These are phyloP conservation scores for Metschnikowia kunwiensis DNA, from an alignment of 805 yeast species.

Conservation along the genomic window DNA sequence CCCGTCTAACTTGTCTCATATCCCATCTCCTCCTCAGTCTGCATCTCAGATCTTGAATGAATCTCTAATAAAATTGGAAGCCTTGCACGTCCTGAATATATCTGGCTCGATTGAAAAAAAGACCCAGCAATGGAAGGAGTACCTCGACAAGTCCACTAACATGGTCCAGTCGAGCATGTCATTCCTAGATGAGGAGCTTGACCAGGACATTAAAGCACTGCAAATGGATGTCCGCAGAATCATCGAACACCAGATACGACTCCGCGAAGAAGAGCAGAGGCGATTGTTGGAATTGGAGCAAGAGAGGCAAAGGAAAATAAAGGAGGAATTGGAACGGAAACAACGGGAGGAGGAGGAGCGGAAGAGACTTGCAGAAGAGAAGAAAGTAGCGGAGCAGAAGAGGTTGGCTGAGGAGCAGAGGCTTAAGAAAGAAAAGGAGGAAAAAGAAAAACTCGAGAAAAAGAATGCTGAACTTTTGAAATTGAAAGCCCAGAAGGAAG, in stretches of 20 bases:
- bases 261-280: slow-evolving; percentile 14
- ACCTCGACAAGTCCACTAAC: not conserved
- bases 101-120: slow-evolving; percentile 1
- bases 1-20: too few relatives aligned
- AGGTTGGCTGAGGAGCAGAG: slow-evolving; percentile 10
- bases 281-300: slow-evolving; percentile 11
- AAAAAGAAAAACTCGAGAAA: slow-evolving; percentile 16
- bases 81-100: slow-evolving; percentile 4
- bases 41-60: slow-evolving; percentile 8
- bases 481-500: slow-evolving; percentile 16
- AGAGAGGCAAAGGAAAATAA: slow-evolving; percentile 3
- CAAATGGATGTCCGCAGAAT: slow-evolving; percentile 7
- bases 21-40: not conserved
- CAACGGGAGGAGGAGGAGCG: slow-evolving; percentile 12
- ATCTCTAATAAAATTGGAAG: slow-evolving; percentile 8
- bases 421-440: slow-evolving; percentile 19
- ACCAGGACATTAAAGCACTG: slow-evolving; percentile 3
- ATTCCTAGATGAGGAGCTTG: slow-evolving; percentile 2
- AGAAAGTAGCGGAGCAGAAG: slow-evolving; percentile 11
- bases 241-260: slow-evolving; percentile 7
- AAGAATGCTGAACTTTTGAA: slow-evolving; percentile 15
- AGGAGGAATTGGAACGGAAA: slow-evolving; percentile 16
- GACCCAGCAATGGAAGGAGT: slow-evolving; percentile 3
- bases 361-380: slow-evolving; percentile 11
- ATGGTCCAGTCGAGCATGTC: slow-evolving; percentile 2